Evolutionary conservation across 106 monocot species (phyloP), one percentile per base, ranked within the genome.

Genomic region (Allium cepa): DNA sequence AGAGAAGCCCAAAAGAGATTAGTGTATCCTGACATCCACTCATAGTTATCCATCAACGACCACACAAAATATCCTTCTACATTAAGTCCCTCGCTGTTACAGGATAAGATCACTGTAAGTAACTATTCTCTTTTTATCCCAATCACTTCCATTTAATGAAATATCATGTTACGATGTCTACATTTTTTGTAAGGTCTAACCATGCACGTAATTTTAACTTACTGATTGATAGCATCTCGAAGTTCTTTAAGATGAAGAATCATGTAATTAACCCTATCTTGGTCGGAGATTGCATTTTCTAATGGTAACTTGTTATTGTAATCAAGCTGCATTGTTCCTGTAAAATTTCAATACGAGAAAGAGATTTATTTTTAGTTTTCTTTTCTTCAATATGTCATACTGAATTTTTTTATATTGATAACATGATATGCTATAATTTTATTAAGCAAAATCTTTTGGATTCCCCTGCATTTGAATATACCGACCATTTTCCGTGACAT

Each of bases 51-150:
- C 60, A 79, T 56, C 7, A 83, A n/a, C 16, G 83, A 83, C 83
- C 83, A 83, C 46, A 78, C 83, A 62, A 83, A 83, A 49, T 79
- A 83, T 69, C 83, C 83, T 64, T 68, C 68, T 53, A 83, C 75
- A 49, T 79, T 27, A 16, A 69, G 79, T 28, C 79, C 76, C 59
- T 83, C 47, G 36, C 15, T 11, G 47, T 36, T 36, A 36, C 36
- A 36, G 3, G 36, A 36, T 3, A 5, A 36, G 36, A 36, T 36
- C 36, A 36, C 36, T 5, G 36, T 36, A 4, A 36, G 36, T 36
- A 22, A 36, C 36, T 36, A 0, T 36, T 36, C 22, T 22, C 22
- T 22, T 36, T 36, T 36, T 36, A 36, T 36, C 5, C 4, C 36
- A 36, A 36, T 36, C 36, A 4, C 36, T 36, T 36, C 36, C 36